Base-by-base conservation (phyloP, 2,329 filamentous ascomycete genomes). In the Stromatinia cepivora region DNA sequence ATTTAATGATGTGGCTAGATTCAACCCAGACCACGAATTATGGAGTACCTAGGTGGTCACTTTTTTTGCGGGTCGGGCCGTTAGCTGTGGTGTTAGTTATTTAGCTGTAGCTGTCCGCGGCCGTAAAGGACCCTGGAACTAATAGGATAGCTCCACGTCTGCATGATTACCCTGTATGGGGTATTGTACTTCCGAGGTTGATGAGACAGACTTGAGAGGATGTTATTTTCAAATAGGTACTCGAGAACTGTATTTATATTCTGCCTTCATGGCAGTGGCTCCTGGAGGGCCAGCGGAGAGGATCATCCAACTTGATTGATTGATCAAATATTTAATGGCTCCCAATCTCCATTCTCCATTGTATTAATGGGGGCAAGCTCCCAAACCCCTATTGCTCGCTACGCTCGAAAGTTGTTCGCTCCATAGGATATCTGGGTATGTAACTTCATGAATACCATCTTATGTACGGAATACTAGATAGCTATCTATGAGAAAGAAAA, bases 71-170 rank as follows among this genome's bases (percentile, higher is more conserved):
- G 56, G 56, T 58, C 56, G 56, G 56, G 42, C 34, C 34, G 34
- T 58, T 58, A 58, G 31, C 4, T 52, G 45, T 50, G 45, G 45
- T 50, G 59, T 62, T 50, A 2, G 45, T 20, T 63, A 20, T n/a
- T 34, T 36, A n/a, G 22, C 31, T 34, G 53, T 58, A 42, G 56
- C 56, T 58, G 22, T 42, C 36, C n/a, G 56, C 36, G 31, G 13
- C 39, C 39, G 39, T 42, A 57, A 25, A 25, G 17, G 46, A 39
- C 61, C 31, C 31, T 36, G 31, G 56, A 39, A 52, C 61, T 52
- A 63, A 63, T 63, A 46, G 61, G 31, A 52, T 52, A 4, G 31
- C 61, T 63, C 61, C 61, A 63, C 61, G 61, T 52, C 39, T 52
- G 22, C 13, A 25, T 17, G 59, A 36, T 36, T 17, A 36, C 11